Conservation (phyloP, 2,329 filamentous ascomycete species). For the Leptosphaerulina australis region DNA sequence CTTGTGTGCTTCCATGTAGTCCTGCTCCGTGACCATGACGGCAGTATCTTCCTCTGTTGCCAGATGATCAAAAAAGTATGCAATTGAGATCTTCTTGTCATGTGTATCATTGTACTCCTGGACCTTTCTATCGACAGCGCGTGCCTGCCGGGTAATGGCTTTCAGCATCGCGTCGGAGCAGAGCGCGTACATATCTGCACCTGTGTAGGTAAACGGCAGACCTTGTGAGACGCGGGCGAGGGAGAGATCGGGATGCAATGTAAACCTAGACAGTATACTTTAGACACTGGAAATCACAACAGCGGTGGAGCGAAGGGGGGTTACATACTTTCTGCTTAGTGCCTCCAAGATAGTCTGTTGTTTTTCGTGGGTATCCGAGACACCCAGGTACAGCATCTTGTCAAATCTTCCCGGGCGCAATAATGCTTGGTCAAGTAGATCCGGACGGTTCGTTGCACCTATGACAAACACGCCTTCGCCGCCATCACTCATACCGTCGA, state of each 20-base stretch:
- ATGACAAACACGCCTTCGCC: constrained; percentile 91
- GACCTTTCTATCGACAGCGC: constrained; percentile 83
- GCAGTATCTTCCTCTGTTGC: constrained; percentile 81
- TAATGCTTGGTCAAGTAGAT: constrained; percentile 88
- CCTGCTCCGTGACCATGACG: constrained; percentile 86
- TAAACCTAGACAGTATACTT: constrained; percentile 70
- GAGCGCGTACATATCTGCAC: constrained; percentile 94
- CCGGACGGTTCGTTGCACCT: constrained; percentile 92
- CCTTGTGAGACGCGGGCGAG: constrained; percentile 73
- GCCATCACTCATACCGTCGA: constrained; percentile 96
- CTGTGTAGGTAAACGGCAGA: constrained; percentile 94
- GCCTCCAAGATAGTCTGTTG: constrained; percentile 94
- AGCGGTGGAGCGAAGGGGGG: not conserved
- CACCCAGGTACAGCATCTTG: constrained; percentile 97
- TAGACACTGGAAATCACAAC: constrained; percentile 2
- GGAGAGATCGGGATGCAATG: constrained; percentile 78
- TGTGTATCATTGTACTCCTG: constrained; percentile 65
- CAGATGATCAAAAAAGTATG: constrained; percentile 94
- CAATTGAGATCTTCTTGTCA: constrained; percentile 70
- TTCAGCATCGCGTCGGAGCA: constrained; percentile 99
- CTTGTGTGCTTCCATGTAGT: constrained; percentile 79
- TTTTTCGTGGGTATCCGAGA: constrained; percentile 96
- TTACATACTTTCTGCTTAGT: constrained; percentile 83
- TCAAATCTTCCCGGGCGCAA: constrained; percentile 91
- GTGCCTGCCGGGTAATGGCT: constrained; percentile 89